Conservation (phyloP, 345 rosid genomes). For the Populus davidiana region DNA sequence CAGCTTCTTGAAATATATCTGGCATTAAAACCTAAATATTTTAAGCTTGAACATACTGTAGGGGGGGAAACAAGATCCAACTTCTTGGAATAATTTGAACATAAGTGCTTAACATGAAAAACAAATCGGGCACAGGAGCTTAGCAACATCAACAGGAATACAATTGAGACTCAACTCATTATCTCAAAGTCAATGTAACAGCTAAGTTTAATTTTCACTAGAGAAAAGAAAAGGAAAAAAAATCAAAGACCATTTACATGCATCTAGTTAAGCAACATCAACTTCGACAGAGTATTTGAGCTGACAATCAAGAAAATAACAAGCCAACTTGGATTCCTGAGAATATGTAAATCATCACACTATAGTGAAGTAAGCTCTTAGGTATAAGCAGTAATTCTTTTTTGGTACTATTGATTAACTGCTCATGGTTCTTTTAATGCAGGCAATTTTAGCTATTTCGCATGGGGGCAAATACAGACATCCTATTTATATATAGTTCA, state of each 20-base stretch:
- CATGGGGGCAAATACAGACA: neutral
- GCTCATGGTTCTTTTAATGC: neutral
- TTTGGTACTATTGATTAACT: neutral
- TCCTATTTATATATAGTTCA: neutral
- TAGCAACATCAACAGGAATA: neutral
- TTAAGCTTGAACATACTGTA: neutral
- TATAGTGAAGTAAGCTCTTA: neutral
- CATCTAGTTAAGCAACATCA: neutral
- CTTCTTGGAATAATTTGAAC: neutral
- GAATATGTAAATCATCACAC: neutral
- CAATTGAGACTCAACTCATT: neutral
- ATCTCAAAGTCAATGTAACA: neutral
- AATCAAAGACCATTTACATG: neutral
- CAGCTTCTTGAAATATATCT: constrained; percentile 99
- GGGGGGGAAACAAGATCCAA: neutral
- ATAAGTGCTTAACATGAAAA: neutral
- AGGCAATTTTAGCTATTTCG: neutral
- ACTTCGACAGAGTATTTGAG: neutral
- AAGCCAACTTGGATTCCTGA: neutral
- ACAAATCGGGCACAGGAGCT: neutral
- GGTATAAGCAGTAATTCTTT: neutral
- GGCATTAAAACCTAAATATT: constrained; percentile 22
- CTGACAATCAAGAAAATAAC: neutral
- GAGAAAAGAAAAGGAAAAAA: neutral
- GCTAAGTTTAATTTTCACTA: neutral